Evolutionary conservation across 208 protist genomes (phyloP), one percentile per base, ranked within the genome.

Genomic region (Acanthamoeba healyi): DNA sequence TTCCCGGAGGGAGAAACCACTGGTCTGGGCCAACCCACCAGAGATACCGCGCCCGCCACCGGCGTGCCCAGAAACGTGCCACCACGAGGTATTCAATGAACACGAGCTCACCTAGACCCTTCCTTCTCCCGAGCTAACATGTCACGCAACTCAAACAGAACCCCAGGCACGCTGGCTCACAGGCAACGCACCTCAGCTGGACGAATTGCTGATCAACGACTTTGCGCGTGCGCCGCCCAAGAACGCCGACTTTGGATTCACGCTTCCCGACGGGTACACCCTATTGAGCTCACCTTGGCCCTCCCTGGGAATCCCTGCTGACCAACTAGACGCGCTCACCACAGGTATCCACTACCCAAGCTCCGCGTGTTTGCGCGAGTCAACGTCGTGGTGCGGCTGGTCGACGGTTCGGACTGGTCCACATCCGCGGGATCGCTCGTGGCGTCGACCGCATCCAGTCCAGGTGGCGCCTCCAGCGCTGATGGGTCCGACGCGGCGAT

Each of bases 291-390:
- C n/a, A n/a, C n/a, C n/a, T n/a, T n/a, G n/a, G n/a, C n/a, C n/a
- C n/a, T n/a, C n/a, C n/a, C n/a, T n/a, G n/a, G n/a, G n/a, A n/a
- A n/a, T n/a, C n/a, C n/a, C n/a, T n/a, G n/a, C n/a, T n/a, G n/a
- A n/a, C n/a, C n/a, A n/a, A n/a, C n/a, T n/a, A n/a, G n/a, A n/a
- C 22, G 12, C 70, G 15, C 17, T 79, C 26, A 29, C 32, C 0
- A 17, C 79, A 90, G 82, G 29, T 90, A 90, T 65, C 82, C 82
- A n/a, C 54, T 34, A n/a, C 29, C 84, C 29, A 40, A 46, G 40
- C 51, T 74, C 44, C 26, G 84, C 7, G 34, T 91, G 2, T 91
- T 44, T 26, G 61, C 40, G 2, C 84, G 61, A 36, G 26, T 91
- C n/a, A 26, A 91, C 56, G 84, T 51, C 5, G 38, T 46, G 6